Evolutionary conservation across 768 basidiomycete species (phyloP).

Genomic region (Leccinellum rugosiceps): DNA sequence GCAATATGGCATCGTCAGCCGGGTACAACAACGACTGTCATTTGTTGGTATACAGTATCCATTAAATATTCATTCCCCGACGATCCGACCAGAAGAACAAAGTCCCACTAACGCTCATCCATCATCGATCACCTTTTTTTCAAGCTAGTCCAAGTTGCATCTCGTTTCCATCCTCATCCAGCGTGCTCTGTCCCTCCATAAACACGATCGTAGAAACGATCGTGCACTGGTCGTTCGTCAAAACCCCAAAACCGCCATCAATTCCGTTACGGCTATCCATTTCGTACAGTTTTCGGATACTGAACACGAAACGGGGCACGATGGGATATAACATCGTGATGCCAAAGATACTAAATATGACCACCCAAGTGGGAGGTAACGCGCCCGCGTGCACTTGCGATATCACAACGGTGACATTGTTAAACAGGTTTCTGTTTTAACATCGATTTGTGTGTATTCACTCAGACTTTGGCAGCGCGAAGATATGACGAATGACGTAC

Average conservation of each 20-base stretch:
- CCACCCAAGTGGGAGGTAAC: not conserved
- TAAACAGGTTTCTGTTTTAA: not conserved
- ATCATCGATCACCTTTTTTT: too few relatives aligned
- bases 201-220: not conserved
- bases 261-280: not conserved
- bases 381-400: not conserved
- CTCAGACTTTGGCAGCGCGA: not conserved
- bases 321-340: not conserved
- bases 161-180: too few relatives aligned
- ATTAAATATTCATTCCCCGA: too few relatives aligned
- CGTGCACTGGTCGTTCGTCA: not conserved
- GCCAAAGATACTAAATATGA: not conserved
- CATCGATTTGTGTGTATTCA: not conserved
- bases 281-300: not conserved
- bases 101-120: too few relatives aligned
- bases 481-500: not conserved
- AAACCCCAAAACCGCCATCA: not conserved
- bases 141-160: too few relatives aligned
- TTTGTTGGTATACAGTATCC: too few relatives aligned
- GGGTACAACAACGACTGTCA: too few relatives aligned
- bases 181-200: not conserved
- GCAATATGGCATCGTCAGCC: too few relatives aligned
- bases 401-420: not conserved
- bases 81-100: too few relatives aligned
- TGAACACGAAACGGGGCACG: not conserved